These are phyloP conservation scores for Bipolaris bicolor DNA, from an alignment of 2,329 filamentous ascomycete genomes.

Conservation along the genomic window DNA sequence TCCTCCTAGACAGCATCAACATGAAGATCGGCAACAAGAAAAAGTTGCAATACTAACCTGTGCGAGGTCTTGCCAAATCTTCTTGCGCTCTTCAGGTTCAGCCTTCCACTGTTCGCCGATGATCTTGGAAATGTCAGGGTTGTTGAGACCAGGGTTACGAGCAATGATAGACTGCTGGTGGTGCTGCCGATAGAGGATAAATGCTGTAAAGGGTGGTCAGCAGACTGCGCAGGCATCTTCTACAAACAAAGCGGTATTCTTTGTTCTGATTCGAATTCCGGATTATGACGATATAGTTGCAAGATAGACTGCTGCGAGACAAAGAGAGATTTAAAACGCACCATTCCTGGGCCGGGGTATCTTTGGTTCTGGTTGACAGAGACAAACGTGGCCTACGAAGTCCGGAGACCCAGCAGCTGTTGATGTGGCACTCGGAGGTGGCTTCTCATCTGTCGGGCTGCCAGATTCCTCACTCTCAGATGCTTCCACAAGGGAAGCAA, in stretches of 20 bases:
- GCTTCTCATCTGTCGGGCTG: constrained; percentile 28
- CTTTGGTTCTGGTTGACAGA: constrained; percentile 74
- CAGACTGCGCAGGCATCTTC: constrained; percentile 23
- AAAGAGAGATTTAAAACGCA: constrained; percentile 52
- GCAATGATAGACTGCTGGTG: constrained; percentile 82
- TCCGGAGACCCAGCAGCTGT: constrained; percentile 32
- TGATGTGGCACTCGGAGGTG: constrained; percentile 38
- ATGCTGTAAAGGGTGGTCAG: constrained; percentile 66
- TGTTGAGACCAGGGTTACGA: constrained; percentile 85
- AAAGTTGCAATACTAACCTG: constrained; percentile 61
- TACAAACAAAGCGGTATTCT: constrained; percentile 40
- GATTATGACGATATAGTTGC: constrained; percentile 16
- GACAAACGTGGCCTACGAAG: constrained; percentile 62
- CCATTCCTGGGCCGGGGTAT: constrained; percentile 74
- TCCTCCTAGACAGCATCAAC: constrained; percentile 66
- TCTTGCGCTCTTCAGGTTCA: constrained; percentile 75
- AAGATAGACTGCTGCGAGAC: constrained; percentile 19
- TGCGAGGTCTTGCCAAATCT: constrained; percentile 85
- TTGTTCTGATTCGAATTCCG: constrained; percentile 27
- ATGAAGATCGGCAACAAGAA: neutral
- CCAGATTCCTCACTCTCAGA: constrained; percentile 20
- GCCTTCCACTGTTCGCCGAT: constrained; percentile 92
- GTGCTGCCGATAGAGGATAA: constrained; percentile 96
- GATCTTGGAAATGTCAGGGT: constrained; percentile 96
- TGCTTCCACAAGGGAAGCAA: constrained; percentile 29